Evolutionary conservation across 345 rosid genomes (phyloP).

Genomic region (Citrus sinensis): DNA sequence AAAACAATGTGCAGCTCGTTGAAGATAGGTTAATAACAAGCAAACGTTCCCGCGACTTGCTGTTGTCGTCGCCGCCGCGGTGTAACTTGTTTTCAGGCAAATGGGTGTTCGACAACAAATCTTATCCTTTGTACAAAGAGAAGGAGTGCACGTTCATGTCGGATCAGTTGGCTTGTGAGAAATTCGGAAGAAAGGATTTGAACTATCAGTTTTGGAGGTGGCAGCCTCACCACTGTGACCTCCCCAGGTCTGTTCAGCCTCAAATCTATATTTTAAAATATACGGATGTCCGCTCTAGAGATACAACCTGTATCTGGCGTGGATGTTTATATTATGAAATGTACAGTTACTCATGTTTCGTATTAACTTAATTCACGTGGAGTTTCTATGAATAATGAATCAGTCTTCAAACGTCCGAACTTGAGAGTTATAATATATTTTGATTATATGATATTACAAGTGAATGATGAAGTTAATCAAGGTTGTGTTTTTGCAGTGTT

Average conservation of each 20-base stretch:
- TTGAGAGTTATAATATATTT: background rate
- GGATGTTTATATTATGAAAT: background rate
- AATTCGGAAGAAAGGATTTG: constrained; percentile 78
- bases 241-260: constrained; percentile 54
- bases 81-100: constrained; percentile 76
- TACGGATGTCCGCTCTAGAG: rapidly evolving
- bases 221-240: constrained; percentile 81
- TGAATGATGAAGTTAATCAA: background rate
- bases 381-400: background rate
- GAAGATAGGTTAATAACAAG: constrained; percentile 1
- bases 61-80: background rate
- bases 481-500: constrained; percentile 4
- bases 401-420: background rate
- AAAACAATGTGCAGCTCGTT: constrained; percentile 18
- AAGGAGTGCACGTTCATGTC: constrained; percentile 70
- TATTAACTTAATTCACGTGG: background rate
- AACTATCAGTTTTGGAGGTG: constrained; percentile 73
- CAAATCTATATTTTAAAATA: background rate
- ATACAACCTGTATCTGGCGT: too few relatives aligned
- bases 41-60: background rate
- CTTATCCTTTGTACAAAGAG: constrained; percentile 76
- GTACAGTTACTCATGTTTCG: too few relatives aligned
- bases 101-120: constrained; percentile 71
- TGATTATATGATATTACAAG: background rate
- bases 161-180: constrained; percentile 71